Base-by-base conservation (phyloP, 148 eudicot genomes). In the Rhododendron vialii region DNA sequence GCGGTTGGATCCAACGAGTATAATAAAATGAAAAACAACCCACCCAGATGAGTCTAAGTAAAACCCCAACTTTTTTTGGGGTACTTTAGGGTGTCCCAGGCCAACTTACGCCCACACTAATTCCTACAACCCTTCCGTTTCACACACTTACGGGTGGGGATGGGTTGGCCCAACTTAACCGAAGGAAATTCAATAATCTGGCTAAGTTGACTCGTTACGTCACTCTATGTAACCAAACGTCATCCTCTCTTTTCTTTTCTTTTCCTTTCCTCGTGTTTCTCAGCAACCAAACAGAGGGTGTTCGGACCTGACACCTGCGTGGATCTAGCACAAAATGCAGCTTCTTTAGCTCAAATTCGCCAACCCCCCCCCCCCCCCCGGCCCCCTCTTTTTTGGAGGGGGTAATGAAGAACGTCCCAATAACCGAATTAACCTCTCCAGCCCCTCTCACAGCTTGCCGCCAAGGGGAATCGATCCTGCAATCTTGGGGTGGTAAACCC, bases 241-340 rank as follows among this genome's bases (percentile, higher is more conserved):
- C 77, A 43, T 53, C 57, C 15, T 0, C 17, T 50, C 15, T 13
- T 55, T 18, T 24, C n/a, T 75, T 57, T 10, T 73, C 71, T 57
- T 41, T 69, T 22, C 51, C 30, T 28, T 11, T 41, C n/a, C 28
- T 78, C 12, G 28, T 12, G 41, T 55, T 73, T 43, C 28, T 71
- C 63, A 7, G 4, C 59, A 57, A 82, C 51, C 57, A 14, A 78
- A 33, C 69, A 59, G 45, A 53, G 26, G 41, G n/a, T 45, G 36
- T 12, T 12, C 61, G 15, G 24, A 22, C 22, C 65, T 7, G 26
- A 73, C 36, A 51, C 78, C 41, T 8, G 20, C 81, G 24, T 36
- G 71, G 53, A 81, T 61, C 50, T 22, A 35, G 55, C 82, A 28
- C 83, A 83, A 87, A 65, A 78, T 63, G 69, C 79, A 48, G 63